phyloP scores from a whole-genome alignment of 2,329 filamentous ascomycete species.

The Malbranchea zuffiana region DNA sequence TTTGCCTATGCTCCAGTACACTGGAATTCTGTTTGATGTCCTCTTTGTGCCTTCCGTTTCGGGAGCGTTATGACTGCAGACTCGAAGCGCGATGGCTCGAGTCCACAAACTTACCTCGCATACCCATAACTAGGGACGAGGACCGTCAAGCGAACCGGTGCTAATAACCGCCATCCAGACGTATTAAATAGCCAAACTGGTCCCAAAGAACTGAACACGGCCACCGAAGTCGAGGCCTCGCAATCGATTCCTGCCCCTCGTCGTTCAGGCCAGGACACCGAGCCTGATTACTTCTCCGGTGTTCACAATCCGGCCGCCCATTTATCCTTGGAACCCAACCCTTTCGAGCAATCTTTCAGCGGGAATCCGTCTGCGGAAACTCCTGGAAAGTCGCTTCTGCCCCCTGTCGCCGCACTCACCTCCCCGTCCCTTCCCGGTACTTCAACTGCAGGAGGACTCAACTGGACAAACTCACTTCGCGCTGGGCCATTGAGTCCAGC shows the following conservation, averaged over 20 bases:
- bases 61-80: no score
- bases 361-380: conserved; percentile 59
- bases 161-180: no score
- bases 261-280: conserved; percentile 34
- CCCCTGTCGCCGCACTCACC: conserved; percentile 79
- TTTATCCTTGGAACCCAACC: conserved; percentile 69
- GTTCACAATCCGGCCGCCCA: conserved; percentile 41
- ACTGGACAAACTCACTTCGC: conserved; percentile 78
- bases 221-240: conserved; percentile 48
- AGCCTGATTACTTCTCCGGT: conserved; percentile 56
- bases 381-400: conserved; percentile 69
- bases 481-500: conserved; percentile 91
- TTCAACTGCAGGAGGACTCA: conserved; percentile 57
- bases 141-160: no score
- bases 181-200: conserved; percentile 17
- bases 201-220: conserved; percentile 32
- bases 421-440: conserved; percentile 76
- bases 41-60: no score
- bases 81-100: no score
- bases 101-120: no score
- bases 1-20: not conserved
- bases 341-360: conserved; percentile 95
- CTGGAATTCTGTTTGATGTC: no score
- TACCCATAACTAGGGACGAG: no score
- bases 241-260: conserved; percentile 62